Percentiles rank a stretch among this genome's conserved stretches.
Evolutionary conservation across 2,329 filamentous ascomycete species (phyloP).

Genomic region (Aureobasidium melanogenum): DNA sequence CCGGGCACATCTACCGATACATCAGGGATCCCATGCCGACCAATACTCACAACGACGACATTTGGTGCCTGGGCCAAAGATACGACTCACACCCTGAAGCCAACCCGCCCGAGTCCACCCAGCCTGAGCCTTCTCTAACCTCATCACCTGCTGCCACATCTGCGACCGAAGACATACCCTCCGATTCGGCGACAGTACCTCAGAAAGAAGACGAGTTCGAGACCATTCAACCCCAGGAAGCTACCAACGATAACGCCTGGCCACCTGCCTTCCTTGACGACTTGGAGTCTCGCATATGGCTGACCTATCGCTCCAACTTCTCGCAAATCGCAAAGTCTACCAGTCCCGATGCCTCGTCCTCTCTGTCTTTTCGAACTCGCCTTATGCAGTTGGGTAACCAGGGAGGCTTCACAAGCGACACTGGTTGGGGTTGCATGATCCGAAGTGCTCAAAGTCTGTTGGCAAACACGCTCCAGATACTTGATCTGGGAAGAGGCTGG

Average conservation of each 20-base stretch:
- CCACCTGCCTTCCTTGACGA: constrained; percentile 79
- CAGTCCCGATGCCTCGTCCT: constrained; percentile 59
- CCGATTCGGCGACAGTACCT: background rate
- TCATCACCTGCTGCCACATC: background rate
- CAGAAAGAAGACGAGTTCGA: constrained; percentile 11
- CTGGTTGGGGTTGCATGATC: constrained; percentile 99
- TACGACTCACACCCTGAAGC: constrained; percentile 37
- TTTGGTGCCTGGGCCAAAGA: constrained; percentile 68
- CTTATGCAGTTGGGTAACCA: constrained; percentile 73
- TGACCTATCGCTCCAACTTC: constrained; percentile 91
- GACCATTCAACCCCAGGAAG: constrained; percentile 19
- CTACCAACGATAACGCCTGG: constrained; percentile 54
- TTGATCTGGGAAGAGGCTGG: constrained; percentile 79
- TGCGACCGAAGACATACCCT: background rate
- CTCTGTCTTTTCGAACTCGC: constrained; percentile 75
- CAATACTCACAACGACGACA: constrained; percentile 66
- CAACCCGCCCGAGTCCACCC: background rate
- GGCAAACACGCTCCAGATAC: constrained; percentile 69
- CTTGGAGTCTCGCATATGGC: constrained; percentile 88
- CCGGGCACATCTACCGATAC: constrained; percentile 75
- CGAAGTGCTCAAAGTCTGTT: constrained; percentile 87
- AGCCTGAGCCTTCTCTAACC: background rate
- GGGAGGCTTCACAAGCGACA: constrained; percentile 80
- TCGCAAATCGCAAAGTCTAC: constrained; percentile 68
- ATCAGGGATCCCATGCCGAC: constrained; percentile 85